phyloP scores from a whole-genome alignment of 148 eudicot genomes.

The Vaccinium darrowii region DNA sequence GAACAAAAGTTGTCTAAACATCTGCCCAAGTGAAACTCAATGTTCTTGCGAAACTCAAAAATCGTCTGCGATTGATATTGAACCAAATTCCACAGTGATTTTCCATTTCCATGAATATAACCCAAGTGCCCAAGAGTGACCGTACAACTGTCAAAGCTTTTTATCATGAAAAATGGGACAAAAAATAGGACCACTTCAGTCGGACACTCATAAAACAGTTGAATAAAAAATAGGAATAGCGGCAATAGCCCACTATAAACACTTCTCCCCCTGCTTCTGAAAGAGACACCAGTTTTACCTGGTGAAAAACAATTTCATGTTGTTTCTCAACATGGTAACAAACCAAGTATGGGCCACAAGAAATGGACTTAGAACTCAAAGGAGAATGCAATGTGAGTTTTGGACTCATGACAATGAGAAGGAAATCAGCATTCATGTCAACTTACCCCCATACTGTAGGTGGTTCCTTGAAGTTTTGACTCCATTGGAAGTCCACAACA shows the following conservation, averaged over 20 bases:
- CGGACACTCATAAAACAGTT: background rate
- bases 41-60: background rate
- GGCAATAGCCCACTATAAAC: background rate
- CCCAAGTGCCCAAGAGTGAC: background rate
- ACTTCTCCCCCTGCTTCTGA: background rate
- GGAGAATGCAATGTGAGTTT: background rate
- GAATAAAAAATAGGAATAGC: background rate
- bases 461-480: conserved; percentile 94
- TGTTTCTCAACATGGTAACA: background rate
- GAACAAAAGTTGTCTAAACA: background rate
- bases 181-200: background rate
- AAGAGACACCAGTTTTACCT: background rate
- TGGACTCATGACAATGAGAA: background rate
- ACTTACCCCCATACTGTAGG: conserved; percentile 47
- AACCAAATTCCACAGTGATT: background rate
- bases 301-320: background rate
- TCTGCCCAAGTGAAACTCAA: background rate
- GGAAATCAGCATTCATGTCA: background rate
- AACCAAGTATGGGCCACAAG: conserved; percentile 1
- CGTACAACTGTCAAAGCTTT: background rate
- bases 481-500: conserved; percentile 94
- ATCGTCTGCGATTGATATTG: background rate
- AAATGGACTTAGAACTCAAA: background rate
- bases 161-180: background rate
- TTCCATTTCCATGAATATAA: background rate